phyloP scores from a whole-genome alignment of 805 yeast genomes.

The Kodamaea kaohsiungensis region DNA sequence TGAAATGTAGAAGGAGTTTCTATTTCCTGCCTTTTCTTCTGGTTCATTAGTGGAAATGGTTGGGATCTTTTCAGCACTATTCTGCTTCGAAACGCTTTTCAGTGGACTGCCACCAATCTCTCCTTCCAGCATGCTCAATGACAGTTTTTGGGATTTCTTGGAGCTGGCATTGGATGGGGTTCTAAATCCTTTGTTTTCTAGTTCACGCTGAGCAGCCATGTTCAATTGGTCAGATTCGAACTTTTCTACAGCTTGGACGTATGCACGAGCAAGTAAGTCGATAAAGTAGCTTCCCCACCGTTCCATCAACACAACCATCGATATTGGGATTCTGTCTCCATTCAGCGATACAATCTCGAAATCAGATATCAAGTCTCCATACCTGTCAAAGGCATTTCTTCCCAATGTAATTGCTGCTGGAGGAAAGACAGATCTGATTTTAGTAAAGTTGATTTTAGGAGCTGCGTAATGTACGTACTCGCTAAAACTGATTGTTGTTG shows the following conservation, averaged over 20 bases:
- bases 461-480: slow-evolving; percentile 77
- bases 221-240: slow-evolving; percentile 31
- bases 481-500: slow-evolving; percentile 49
- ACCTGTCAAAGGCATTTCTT: slow-evolving; percentile 69
- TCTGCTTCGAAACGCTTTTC: neutral
- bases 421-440: slow-evolving; percentile 69
- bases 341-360: slow-evolving; percentile 71
- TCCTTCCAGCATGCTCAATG: slow-evolving; percentile 5
- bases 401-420: slow-evolving; percentile 79
- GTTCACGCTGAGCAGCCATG: neutral
- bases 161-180: slow-evolving; percentile 7
- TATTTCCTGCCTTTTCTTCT: neutral
- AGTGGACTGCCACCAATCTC: neutral
- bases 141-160: slow-evolving; percentile 6
- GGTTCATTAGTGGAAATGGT: neutral
- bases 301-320: slow-evolving; percentile 59
- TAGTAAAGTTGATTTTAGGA: slow-evolving; percentile 65
- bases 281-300: slow-evolving; percentile 80
- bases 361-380: slow-evolving; percentile 63
- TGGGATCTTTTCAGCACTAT: no score
- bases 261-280: slow-evolving; percentile 59
- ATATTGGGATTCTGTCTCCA: slow-evolving; percentile 67
- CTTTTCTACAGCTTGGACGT: slow-evolving; percentile 54
- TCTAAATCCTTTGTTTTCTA: slow-evolving; percentile 1
- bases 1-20: slow-evolving; percentile 10